These are phyloP conservation scores for Paecilomyces dactylethromorphus DNA, from an alignment of 2,329 filamentous ascomycete species.

Conservation along the genomic window DNA sequence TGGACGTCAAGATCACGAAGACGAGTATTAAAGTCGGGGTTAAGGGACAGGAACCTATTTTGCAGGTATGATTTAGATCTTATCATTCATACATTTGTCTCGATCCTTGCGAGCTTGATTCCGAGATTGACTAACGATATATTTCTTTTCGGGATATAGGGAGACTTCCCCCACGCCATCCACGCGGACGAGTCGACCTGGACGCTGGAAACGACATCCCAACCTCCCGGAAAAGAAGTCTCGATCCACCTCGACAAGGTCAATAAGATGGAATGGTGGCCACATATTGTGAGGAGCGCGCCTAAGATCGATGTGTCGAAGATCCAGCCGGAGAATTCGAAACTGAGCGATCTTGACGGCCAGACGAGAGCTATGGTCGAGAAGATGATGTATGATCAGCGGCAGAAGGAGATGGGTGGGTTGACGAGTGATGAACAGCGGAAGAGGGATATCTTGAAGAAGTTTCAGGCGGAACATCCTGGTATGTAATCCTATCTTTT, in stretches of 20 bases:
- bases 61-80: slow-evolving; percentile 54
- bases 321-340: slow-evolving; percentile 88
- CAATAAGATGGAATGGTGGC: slow-evolving; percentile 99
- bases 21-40: slow-evolving; percentile 69
- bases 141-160: slow-evolving; percentile 47
- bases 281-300: slow-evolving; percentile 77
- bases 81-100: too few species aligned
- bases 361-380: slow-evolving; percentile 96
- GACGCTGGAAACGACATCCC: slow-evolving; percentile 69
- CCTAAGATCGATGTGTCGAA: slow-evolving; percentile 93
- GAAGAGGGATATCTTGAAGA: slow-evolving; percentile 85
- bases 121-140: background rate
- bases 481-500: slow-evolving; percentile 19
- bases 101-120: too few species aligned
- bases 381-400: slow-evolving; percentile 99
- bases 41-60: slow-evolving; percentile 81
- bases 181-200: slow-evolving; percentile 84
- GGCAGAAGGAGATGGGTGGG: slow-evolving; percentile 87
- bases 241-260: slow-evolving; percentile 87
- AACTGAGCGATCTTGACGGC: slow-evolving; percentile 85
- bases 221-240: slow-evolving; percentile 58
- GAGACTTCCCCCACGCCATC: slow-evolving; percentile 74
- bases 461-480: slow-evolving; percentile 78
- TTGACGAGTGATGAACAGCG: slow-evolving; percentile 91
- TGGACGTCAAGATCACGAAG: slow-evolving; percentile 78